These are phyloP conservation scores for Fusarium sp. DNA, from an alignment of 2,329 filamentous ascomycete species.

Conservation along the genomic window DNA sequence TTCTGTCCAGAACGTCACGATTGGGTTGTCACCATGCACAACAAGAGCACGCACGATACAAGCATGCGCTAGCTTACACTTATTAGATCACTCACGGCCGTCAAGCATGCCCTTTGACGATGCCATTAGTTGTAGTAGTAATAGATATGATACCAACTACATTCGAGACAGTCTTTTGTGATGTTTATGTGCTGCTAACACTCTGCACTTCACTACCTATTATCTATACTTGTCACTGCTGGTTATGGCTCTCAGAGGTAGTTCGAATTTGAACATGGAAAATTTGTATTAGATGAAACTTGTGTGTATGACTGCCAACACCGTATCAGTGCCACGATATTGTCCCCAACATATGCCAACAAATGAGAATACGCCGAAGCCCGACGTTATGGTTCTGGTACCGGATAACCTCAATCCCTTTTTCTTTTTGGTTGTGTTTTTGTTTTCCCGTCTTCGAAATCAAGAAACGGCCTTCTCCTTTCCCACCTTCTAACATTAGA, in stretches of 20 bases:
- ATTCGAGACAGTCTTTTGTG: not conserved
- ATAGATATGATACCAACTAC: conserved; percentile 44
- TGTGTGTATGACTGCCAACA: conserved; percentile 28
- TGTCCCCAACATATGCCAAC: conserved; percentile 33
- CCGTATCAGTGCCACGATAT: conserved; percentile 26
- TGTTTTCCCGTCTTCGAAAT: conserved; percentile 16
- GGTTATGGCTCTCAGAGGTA: not conserved
- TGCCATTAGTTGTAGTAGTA: conserved; percentile 46
- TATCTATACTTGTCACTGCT: too few species aligned
- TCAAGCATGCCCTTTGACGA: conserved; percentile 34
- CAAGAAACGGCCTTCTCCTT: conserved; percentile 12
- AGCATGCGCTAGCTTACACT: conserved; percentile 32
- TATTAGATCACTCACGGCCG: conserved; percentile 41
- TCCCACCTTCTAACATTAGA: conserved; percentile 21
- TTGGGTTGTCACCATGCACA: conserved; percentile 28
- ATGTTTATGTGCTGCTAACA: not conserved
- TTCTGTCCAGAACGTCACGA: conserved; percentile 40
- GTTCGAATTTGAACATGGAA: conserved; percentile 30
- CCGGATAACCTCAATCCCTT: conserved; percentile 19
- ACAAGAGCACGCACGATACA: conserved; percentile 27
- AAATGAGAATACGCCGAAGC: conserved; percentile 43
- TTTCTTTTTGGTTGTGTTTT: conserved; percentile 34
- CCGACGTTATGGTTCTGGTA: conserved; percentile 34
- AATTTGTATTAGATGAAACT: conserved; percentile 41
- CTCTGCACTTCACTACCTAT: too few species aligned